A percentile compares a stretch with the other conserved stretches of the same genome.
phyloP scores from a whole-genome alignment of 192 early-diverging fungal species.

The Linnemannia exigua region DNA sequence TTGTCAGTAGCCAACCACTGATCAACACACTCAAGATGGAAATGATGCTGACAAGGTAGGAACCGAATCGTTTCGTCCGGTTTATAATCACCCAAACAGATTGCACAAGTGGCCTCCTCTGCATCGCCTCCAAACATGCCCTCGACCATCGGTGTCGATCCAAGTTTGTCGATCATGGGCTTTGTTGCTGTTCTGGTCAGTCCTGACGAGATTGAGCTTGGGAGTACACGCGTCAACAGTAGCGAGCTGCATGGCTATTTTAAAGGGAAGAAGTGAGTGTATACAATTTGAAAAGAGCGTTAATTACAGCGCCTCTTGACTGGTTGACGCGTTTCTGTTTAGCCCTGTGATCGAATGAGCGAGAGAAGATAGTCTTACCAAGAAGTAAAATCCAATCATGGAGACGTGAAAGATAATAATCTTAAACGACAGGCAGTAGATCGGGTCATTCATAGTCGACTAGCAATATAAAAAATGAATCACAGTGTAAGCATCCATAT shows the following conservation, averaged over 20 bases:
- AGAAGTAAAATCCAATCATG: conserved; percentile 47
- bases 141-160: conserved; percentile 39
- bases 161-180: conserved; percentile 51
- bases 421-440: conserved; percentile 45
- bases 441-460: conserved; percentile 24
- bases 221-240: conserved; percentile 21
- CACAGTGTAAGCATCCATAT: background rate
- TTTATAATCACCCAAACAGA: conserved; percentile 54
- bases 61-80: conserved; percentile 48
- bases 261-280: background rate
- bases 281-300: background rate
- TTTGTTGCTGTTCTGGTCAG: conserved; percentile 51
- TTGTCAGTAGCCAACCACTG: conserved; percentile 58
- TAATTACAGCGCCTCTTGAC: background rate
- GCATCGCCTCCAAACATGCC: conserved; percentile 48
- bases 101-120: conserved; percentile 54
- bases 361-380: conserved; percentile 22
- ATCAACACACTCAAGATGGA: conserved; percentile 57
- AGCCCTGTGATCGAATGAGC: background rate
- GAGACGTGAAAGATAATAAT: conserved; percentile 52
- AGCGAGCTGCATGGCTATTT: conserved; percentile 39
- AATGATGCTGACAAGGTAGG: conserved; percentile 56
- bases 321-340: background rate
- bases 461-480: background rate
- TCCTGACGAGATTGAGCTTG: conserved; percentile 32